phyloP scores from a whole-genome alignment of 345 rosid species.

The Aquilaria sinensis region DNA sequence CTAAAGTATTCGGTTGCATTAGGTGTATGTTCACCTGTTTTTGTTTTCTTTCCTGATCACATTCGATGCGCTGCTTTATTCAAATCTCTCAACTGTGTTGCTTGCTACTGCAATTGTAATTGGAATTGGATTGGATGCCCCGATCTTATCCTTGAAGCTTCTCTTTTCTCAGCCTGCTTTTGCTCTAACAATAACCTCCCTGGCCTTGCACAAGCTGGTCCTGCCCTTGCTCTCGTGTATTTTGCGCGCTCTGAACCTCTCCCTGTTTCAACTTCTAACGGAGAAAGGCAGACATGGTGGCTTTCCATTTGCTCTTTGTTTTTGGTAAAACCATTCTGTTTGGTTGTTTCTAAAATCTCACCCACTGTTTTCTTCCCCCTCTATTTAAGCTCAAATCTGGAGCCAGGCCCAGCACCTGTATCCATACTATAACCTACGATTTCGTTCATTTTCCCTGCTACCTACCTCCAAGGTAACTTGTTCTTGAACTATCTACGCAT shows the following conservation, averaged over 20 bases:
- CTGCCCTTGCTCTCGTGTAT: slow-evolving; percentile 4
- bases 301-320: slow-evolving; percentile 18
- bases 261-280: slow-evolving; percentile 5
- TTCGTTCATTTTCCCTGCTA: background rate
- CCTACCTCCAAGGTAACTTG: slow-evolving; percentile 7
- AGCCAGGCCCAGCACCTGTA: background rate
- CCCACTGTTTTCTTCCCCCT: background rate
- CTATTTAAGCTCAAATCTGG: background rate
- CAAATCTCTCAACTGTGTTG: no score
- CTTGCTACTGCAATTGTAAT: no score
- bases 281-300: slow-evolving; percentile 25
- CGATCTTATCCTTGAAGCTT: slow-evolving; percentile 8
- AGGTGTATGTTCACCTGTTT: no score
- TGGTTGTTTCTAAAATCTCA: background rate
- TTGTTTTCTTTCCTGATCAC: no score
- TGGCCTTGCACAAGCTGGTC: background rate
- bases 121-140: background rate
- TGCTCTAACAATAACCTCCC: background rate
- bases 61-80: no score
- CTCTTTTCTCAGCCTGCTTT: slow-evolving; percentile 3
- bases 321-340: slow-evolving; percentile 2
- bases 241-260: slow-evolving; percentile 21
- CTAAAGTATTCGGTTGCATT: no score
- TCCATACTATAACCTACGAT: background rate
- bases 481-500: background rate